Evolutionary conservation across 257 asterid genomes (phyloP).

Genomic region (Gentiana straminea): DNA sequence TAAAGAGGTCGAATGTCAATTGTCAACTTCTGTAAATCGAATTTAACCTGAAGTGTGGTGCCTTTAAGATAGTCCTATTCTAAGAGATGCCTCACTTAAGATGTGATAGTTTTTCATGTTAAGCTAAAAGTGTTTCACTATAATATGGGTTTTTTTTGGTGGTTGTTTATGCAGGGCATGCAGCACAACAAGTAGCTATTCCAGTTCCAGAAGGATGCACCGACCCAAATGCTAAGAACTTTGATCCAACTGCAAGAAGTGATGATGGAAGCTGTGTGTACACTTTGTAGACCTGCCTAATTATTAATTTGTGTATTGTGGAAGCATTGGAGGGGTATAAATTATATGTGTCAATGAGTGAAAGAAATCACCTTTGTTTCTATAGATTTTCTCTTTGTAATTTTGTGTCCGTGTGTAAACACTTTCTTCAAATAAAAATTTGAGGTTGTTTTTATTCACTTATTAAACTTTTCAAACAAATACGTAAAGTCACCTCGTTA

Average conservation of each 20-base stretch:
- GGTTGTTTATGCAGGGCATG: slow-evolving; percentile 24
- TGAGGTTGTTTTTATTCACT: too few relatives aligned
- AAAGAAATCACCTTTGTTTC: slow-evolving; percentile 1
- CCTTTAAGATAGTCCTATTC: too few relatives aligned
- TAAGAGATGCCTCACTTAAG: too few relatives aligned
- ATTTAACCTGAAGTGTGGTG: too few relatives aligned
- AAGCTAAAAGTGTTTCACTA: too few relatives aligned
- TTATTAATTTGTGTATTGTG: not conserved
- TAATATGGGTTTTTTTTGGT: too few relatives aligned
- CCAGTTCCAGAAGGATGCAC: slow-evolving; percentile 65
- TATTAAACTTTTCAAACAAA: too few relatives aligned
- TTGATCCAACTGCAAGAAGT: slow-evolving; percentile 61
- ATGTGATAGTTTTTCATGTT: too few relatives aligned
- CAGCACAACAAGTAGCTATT: slow-evolving; percentile 35
- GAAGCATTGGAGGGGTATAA: slow-evolving; percentile 1
- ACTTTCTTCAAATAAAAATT: too few relatives aligned
- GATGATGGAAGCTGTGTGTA: slow-evolving; percentile 54
- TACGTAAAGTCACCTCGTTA: too few relatives aligned
- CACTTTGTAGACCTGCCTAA: slow-evolving; percentile 7
- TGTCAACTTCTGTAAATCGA: too few relatives aligned
- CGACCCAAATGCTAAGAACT: slow-evolving; percentile 44
- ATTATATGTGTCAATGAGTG: slow-evolving; percentile 5
- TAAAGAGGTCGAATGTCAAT: too few relatives aligned
- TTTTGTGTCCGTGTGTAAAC: not conserved
- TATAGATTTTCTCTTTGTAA: slow-evolving; percentile 1